Conservation (phyloP, 1,139 yeast genomes). For the Geotrichum macrosporum region DNA sequence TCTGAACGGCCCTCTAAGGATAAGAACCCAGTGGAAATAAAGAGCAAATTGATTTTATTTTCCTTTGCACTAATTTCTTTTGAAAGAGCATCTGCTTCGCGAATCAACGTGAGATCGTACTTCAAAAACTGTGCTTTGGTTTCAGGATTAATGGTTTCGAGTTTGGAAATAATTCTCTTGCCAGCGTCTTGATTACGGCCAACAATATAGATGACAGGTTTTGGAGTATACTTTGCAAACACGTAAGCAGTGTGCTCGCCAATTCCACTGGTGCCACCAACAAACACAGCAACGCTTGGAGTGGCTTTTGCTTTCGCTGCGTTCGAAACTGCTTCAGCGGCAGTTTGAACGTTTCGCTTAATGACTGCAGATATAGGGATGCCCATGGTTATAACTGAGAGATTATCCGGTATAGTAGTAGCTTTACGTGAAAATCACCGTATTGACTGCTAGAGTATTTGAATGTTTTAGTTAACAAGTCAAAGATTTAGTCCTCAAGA, state of each 20-base stretch:
- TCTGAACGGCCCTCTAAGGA: slow-evolving; percentile 26
- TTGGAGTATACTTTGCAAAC: slow-evolving; percentile 31
- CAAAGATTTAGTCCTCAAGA: no score
- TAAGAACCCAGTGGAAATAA: slow-evolving; percentile 30
- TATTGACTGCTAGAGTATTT: no score
- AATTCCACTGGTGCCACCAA: slow-evolving; percentile 37
- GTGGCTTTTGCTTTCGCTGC: no score
- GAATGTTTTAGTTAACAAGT: no score
- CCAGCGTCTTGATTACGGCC: slow-evolving; percentile 34
- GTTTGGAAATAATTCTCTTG: slow-evolving; percentile 24
- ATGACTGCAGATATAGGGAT: no score
- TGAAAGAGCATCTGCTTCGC: slow-evolving; percentile 29
- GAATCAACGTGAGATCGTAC: slow-evolving; percentile 29
- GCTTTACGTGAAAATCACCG: no score
- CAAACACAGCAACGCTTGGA: no score
- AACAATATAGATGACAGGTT: slow-evolving; percentile 35
- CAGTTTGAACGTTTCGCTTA: no score
- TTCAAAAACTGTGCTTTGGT: slow-evolving; percentile 30
- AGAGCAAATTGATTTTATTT: slow-evolving; percentile 31
- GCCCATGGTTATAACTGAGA: no score
- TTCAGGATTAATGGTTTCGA: slow-evolving; percentile 28
- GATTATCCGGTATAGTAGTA: no score
- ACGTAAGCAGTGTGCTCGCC: slow-evolving; percentile 34
- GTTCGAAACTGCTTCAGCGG: no score
- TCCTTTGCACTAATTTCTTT: slow-evolving; percentile 28